Evolutionary conservation across 352 stramenopile genomes (phyloP).

Genomic region (Phytophthora agathidicida): DNA sequence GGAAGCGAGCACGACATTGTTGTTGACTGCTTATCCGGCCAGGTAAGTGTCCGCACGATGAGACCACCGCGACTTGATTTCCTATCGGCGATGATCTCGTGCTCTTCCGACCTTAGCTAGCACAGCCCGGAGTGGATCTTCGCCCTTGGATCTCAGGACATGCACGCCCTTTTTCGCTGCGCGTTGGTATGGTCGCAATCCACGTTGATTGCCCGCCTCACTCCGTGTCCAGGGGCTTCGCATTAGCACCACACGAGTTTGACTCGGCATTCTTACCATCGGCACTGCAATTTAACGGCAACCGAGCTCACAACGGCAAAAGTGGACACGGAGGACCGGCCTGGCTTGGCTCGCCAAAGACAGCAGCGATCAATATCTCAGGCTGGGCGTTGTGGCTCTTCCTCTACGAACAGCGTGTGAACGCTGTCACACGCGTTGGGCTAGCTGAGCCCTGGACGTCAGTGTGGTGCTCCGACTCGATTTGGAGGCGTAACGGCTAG

Average conservation of each 20-base stretch:
- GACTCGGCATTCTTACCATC: conserved; percentile 8
- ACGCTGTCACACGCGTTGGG: conserved; percentile 36
- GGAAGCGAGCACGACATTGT: not conserved
- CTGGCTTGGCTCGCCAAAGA: conserved; percentile 13
- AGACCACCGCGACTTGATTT: conserved; percentile 14
- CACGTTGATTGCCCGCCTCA: conserved; percentile 12
- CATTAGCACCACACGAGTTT: conserved; percentile 1
- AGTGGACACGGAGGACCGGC: conserved; percentile 28
- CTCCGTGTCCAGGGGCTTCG: conserved; percentile 9
- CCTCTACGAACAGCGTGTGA: conserved; percentile 37
- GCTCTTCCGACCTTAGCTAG: conserved; percentile 4
- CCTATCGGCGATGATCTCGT: conserved; percentile 1
- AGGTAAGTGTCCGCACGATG: not conserved
- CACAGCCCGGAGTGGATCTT: conserved; percentile 18
- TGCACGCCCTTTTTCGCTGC: conserved; percentile 26
- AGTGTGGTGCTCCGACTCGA: conserved; percentile 23
- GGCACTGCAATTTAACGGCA: conserved; percentile 20
- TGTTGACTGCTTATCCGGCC: not conserved
- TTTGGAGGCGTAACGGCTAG: conserved; percentile 12
- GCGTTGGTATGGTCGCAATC: conserved; percentile 11
- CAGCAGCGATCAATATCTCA: conserved; percentile 29
- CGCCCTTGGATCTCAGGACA: conserved; percentile 21
- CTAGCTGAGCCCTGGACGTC: conserved; percentile 34
- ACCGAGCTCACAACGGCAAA: conserved; percentile 13
- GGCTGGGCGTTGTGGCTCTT: conserved; percentile 6